phyloP scores from a whole-genome alignment of 805 yeast species.

The Lachancea thermotolerans region DNA sequence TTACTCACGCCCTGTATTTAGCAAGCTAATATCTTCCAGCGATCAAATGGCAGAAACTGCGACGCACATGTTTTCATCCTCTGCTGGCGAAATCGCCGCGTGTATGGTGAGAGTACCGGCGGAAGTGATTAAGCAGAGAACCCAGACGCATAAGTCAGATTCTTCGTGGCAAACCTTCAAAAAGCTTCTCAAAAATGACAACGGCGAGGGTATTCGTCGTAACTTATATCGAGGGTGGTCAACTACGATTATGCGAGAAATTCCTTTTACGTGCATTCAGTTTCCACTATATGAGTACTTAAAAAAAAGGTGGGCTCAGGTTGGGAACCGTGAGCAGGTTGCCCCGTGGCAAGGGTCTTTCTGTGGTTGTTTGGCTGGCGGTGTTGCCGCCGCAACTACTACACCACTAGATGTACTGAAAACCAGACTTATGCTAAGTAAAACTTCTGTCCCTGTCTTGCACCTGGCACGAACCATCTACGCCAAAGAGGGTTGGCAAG shows the following conservation, averaged over 20 bases:
- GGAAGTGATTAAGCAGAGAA: constrained; percentile 90
- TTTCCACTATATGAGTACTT: constrained; percentile 88
- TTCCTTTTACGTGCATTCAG: constrained; percentile 93
- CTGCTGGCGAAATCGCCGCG: constrained; percentile 87
- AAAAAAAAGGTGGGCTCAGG: constrained; percentile 52
- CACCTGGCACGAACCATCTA: constrained; percentile 46
- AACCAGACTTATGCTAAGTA: constrained; percentile 77
- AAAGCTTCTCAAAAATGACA: constrained; percentile 50
- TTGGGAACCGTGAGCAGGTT: constrained; percentile 35
- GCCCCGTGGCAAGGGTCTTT: constrained; percentile 73
- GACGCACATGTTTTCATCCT: constrained; percentile 83
- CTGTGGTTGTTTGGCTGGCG: constrained; percentile 80
- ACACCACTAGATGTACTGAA: constrained; percentile 77
- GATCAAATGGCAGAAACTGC: constrained; percentile 35
- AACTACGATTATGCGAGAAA: constrained; percentile 88
- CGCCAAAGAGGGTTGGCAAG: constrained; percentile 66
- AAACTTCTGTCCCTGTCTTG: constrained; percentile 39
- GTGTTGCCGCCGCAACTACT: constrained; percentile 72
- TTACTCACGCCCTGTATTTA: constrained; percentile 35
- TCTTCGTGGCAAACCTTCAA: constrained; percentile 63
- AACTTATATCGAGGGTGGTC: constrained; percentile 93
- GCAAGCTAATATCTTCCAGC: constrained; percentile 15
- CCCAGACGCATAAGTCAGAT: constrained; percentile 59
- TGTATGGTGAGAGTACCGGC: constrained; percentile 95
- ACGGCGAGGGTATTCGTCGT: constrained; percentile 69